Conservation (phyloP, 2,329 filamentous ascomycete genomes). For the Ceratocystis diversiconidia region DNA sequence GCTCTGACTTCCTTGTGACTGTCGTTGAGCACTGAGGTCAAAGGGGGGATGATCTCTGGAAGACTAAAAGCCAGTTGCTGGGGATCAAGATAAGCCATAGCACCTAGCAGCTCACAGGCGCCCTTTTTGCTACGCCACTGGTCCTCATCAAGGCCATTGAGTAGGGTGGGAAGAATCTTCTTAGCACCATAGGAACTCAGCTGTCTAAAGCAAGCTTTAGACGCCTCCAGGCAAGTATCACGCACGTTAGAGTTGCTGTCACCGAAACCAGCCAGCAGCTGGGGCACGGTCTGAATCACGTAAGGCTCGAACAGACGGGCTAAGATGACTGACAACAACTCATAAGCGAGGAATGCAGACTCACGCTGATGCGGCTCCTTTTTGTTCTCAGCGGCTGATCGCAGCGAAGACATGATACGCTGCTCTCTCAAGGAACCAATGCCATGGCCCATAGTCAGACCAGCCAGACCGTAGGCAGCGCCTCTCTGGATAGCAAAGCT, state of each 20-base stretch:
- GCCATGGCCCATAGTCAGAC: conserved; percentile 77
- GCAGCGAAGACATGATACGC: conserved; percentile 69
- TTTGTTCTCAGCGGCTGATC: conserved; percentile 80
- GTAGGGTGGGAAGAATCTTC: conserved; percentile 76
- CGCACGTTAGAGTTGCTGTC: conserved; percentile 80
- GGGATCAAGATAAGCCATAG: conserved; percentile 96
- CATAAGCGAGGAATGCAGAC: conserved; percentile 77
- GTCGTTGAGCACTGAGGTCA: conserved; percentile 89
- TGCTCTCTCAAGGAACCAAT: conserved; percentile 70
- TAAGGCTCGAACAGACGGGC: conserved; percentile 90
- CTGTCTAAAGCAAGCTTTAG: conserved; percentile 85
- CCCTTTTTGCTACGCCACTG: conserved; percentile 99
- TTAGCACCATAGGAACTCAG: conserved; percentile 94
- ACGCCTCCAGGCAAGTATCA: conserved; percentile 80
- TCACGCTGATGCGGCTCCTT: conserved; percentile 82
- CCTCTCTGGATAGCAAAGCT: conserved; percentile 87
- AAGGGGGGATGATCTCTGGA: conserved; percentile 89
- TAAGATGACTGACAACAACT: conserved; percentile 74
- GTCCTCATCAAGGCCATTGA: conserved; percentile 82
- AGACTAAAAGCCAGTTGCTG: conserved; percentile 84
- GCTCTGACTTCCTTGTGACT: conserved; percentile 93
- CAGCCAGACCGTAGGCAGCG: conserved; percentile 86
- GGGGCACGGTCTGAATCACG: conserved; percentile 85
- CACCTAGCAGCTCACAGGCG: conserved; percentile 87
- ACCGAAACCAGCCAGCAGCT: conserved; percentile 77